phyloP scores from a whole-genome alignment of 2,329 filamentous ascomycete species.

The Colletotrichum sp. region DNA sequence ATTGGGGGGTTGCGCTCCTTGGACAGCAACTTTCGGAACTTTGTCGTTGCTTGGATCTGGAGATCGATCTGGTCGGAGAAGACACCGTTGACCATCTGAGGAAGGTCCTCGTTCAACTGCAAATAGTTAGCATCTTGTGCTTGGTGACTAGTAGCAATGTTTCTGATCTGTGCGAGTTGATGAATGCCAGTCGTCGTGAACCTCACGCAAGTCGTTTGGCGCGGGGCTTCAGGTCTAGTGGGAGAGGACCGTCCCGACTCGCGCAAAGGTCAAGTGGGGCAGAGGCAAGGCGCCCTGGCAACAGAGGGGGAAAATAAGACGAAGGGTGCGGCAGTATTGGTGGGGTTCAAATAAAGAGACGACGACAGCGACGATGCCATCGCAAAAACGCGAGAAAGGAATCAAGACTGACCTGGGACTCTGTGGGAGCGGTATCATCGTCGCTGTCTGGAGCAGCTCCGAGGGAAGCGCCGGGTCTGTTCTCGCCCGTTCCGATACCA shows the following conservation, averaged over 20 bases:
- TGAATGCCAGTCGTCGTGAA: not conserved
- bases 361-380: not conserved
- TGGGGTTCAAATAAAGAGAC: slow-evolving; percentile 18
- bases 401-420: slow-evolving; percentile 81
- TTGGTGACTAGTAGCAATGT: not conserved
- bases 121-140: slow-evolving; percentile 29
- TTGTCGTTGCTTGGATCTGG: slow-evolving; percentile 96
- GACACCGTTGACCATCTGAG: slow-evolving; percentile 96
- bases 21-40: slow-evolving; percentile 96
- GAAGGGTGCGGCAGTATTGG: slow-evolving; percentile 17
- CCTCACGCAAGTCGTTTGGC: not conserved
- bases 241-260: not conserved
- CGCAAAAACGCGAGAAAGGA: slow-evolving; percentile 4
- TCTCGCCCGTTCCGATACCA: slow-evolving; percentile 85
- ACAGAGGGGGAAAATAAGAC: slow-evolving; percentile 21
- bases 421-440: slow-evolving; percentile 92
- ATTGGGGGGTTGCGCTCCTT: slow-evolving; percentile 99
- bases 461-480: slow-evolving; percentile 79
- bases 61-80: slow-evolving; percentile 99
- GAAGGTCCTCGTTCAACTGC: slow-evolving; percentile 96
- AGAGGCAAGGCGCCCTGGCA: slow-evolving; percentile 19
- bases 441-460: slow-evolving; percentile 95
- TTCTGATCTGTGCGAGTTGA: not conserved
- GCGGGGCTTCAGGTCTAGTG: not conserved
- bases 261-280: slow-evolving; percentile 20